Conservation (phyloP, 2,329 filamentous ascomycete species). For the Pseudodiploospora longispora region DNA sequence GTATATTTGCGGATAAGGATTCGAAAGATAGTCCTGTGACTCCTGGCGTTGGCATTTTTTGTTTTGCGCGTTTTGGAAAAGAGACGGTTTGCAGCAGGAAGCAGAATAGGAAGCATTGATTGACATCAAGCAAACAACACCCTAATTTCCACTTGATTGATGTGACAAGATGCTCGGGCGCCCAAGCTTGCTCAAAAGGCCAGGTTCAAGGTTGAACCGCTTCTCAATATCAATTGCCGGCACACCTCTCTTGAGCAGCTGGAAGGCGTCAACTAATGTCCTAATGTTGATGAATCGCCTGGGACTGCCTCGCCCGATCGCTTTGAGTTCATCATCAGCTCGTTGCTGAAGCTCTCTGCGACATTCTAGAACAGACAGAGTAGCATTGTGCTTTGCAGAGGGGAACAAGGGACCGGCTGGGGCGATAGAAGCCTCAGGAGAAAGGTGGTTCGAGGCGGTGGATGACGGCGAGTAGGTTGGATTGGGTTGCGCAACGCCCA, state of each 20-base stretch:
- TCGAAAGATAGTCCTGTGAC: too few species aligned
- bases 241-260: constrained; percentile 33
- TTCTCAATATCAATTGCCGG: constrained; percentile 35
- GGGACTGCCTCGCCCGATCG: constrained; percentile 23
- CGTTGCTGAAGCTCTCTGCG: constrained; percentile 34
- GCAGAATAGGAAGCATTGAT: constrained; percentile 2
- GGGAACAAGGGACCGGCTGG: constrained; percentile 20
- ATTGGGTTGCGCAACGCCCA: constrained; percentile 47
- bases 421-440: constrained; percentile 11
- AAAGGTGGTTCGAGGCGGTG: constrained; percentile 23
- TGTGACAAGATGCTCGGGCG: constrained; percentile 28
- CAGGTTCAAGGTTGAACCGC: constrained; percentile 35
- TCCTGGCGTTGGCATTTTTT: too few species aligned
- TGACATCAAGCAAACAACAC: neutral
- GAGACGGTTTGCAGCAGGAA: too few species aligned
- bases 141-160: constrained; percentile 14
- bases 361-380: constrained; percentile 41
- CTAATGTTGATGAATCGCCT: constrained; percentile 40
- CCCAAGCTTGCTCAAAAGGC: constrained; percentile 38
- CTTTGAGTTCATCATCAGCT: constrained; percentile 37
- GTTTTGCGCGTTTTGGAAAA: too few species aligned
- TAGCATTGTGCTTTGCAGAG: constrained; percentile 31
- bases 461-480: constrained; percentile 47
- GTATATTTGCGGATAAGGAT: too few species aligned
- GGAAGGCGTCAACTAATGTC: constrained; percentile 38